Conservation (phyloP, 352 stramenopile species). For the Vaucheria bursata region DNA sequence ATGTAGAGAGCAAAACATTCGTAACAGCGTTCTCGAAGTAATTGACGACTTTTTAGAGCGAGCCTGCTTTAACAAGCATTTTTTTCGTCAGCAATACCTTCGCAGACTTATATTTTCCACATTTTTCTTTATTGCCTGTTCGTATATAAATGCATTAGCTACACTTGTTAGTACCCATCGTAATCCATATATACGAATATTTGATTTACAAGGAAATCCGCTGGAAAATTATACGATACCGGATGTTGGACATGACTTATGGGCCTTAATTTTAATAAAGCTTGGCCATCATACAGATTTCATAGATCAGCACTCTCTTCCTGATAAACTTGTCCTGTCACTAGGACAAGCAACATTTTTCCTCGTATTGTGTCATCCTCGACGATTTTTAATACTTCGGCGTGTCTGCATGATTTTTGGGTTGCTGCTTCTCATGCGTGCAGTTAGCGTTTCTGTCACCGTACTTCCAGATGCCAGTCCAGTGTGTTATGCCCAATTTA, state of each 20-base stretch:
- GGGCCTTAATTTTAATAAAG: conserved; percentile 23
- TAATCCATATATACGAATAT: conserved; percentile 27
- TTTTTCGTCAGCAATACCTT: conserved; percentile 20
- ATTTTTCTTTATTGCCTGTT: conserved; percentile 17
- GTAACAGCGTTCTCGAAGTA: background rate
- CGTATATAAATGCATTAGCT: conserved; percentile 39
- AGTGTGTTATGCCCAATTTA: conserved; percentile 24
- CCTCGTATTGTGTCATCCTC: conserved; percentile 30
- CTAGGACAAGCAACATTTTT: background rate
- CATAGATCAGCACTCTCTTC: conserved; percentile 33
- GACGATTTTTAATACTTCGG: conserved; percentile 22
- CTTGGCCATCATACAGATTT: conserved; percentile 36
- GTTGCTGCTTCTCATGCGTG: conserved; percentile 24
- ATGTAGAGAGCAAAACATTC: too few species aligned
- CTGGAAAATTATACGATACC: conserved; percentile 21
- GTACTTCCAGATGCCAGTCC: conserved; percentile 28
- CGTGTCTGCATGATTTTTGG: conserved; percentile 34
- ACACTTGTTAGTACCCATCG: conserved; percentile 32
- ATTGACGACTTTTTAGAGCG: conserved; percentile 6
- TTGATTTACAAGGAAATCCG: conserved; percentile 20
- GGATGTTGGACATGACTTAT: conserved; percentile 38
- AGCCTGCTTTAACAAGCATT: conserved; percentile 20
- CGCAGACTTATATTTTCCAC: conserved; percentile 12
- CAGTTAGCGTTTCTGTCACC: conserved; percentile 29
- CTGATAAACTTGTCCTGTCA: conserved; percentile 18